Evolutionary conservation across 2,329 filamentous ascomycete genomes (phyloP).

Genomic region (Gnomoniopsis sp.): DNA sequence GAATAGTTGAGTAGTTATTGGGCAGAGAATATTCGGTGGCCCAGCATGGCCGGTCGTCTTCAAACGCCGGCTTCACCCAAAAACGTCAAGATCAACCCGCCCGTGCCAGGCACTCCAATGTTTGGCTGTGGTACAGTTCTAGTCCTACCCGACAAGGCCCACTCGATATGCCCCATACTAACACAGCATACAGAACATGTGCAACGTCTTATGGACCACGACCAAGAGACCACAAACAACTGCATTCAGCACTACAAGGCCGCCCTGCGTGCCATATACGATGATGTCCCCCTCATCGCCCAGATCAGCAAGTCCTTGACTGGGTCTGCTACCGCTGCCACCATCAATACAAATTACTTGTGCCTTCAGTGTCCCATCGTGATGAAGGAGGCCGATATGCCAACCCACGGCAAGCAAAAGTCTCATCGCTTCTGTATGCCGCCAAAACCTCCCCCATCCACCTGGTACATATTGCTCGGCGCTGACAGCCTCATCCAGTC

Average conservation of each 20-base stretch:
- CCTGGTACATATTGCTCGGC: not conserved
- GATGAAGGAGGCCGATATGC: slow-evolving; percentile 61
- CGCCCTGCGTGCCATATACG: slow-evolving; percentile 67
- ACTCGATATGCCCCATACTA: slow-evolving; percentile 22
- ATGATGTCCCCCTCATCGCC: slow-evolving; percentile 60
- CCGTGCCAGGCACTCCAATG: slow-evolving; percentile 55
- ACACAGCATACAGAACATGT: slow-evolving; percentile 60
- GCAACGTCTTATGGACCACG: slow-evolving; percentile 60
- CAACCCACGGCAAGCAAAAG: slow-evolving; percentile 66
- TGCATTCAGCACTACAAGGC: slow-evolving; percentile 70
- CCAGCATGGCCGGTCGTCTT: slow-evolving; percentile 43
- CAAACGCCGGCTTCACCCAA: slow-evolving; percentile 53
- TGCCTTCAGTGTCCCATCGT: slow-evolving; percentile 72
- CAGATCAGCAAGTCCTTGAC: slow-evolving; percentile 62
- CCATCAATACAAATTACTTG: slow-evolving; percentile 65
- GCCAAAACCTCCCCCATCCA: not conserved
- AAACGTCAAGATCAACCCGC: slow-evolving; percentile 57
- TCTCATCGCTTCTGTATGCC: slow-evolving; percentile 69
- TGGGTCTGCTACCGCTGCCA: slow-evolving; percentile 51
- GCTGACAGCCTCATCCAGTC: slow-evolving; percentile 46
- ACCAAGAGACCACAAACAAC: slow-evolving; percentile 62
- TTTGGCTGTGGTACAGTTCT: slow-evolving; percentile 59
- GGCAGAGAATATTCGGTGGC: not conserved
- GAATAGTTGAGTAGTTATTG: not conserved
- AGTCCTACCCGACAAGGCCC: slow-evolving; percentile 12